phyloP scores from a whole-genome alignment of 2,329 filamentous ascomycete species.

The Biscogniauxia mediterranea region DNA sequence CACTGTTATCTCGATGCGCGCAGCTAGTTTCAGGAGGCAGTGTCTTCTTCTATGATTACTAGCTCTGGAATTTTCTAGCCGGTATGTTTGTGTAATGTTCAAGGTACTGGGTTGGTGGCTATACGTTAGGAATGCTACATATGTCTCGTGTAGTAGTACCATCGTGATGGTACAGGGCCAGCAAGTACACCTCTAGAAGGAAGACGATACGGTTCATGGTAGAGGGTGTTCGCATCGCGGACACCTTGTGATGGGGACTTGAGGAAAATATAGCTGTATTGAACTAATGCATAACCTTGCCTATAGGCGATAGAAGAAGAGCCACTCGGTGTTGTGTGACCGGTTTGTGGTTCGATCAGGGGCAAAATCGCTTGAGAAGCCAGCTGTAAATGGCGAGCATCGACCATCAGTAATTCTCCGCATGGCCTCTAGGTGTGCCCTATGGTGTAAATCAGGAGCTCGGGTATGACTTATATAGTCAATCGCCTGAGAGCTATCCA shows the following conservation, averaged over 20 bases:
- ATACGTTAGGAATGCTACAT: neutral
- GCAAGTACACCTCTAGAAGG: neutral
- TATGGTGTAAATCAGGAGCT: neutral
- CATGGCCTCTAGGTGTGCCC: neutral
- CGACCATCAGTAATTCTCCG: neutral
- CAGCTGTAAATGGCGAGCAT: neutral
- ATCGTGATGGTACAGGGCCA: neutral
- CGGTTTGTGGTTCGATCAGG: neutral
- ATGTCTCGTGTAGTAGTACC: neutral
- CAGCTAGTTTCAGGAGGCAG: neutral
- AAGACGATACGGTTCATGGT: neutral
- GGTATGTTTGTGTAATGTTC: neutral
- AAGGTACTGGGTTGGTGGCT: neutral
- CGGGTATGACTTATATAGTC: neutral
- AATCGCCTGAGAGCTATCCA: neutral
- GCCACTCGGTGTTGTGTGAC: neutral
- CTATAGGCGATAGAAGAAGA: neutral
- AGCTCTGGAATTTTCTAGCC: neutral
- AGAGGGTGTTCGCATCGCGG: neutral
- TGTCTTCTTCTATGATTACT: neutral
- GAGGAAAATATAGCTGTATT: neutral
- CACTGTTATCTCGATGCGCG: slow-evolving; percentile 2
- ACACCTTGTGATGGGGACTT: neutral
- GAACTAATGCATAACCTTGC: neutral
- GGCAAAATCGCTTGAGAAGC: neutral